These are phyloP conservation scores for Trichomonas tenax DNA, from an alignment of 208 protist genomes.

Conservation along the genomic window DNA sequence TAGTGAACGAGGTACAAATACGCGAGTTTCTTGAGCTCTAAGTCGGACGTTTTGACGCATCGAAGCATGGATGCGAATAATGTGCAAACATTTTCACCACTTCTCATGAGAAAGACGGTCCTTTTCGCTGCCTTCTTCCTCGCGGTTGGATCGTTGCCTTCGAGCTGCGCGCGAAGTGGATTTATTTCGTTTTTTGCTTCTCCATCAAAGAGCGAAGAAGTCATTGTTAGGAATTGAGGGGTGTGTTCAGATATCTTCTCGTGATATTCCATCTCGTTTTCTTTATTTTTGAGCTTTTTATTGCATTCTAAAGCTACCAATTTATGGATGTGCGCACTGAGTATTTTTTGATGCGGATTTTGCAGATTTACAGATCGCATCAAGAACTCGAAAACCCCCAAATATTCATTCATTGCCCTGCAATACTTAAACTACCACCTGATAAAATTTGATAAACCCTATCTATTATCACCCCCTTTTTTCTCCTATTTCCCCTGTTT, in stretches of 20 bases:
- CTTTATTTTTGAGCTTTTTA: too few relatives aligned
- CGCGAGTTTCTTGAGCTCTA: background rate
- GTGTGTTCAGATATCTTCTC: background rate
- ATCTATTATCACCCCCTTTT: too few relatives aligned
- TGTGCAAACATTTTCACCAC: background rate
- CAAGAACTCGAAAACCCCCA: too few relatives aligned
- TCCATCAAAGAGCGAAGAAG: background rate
- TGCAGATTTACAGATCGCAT: too few relatives aligned
- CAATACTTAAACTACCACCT: too few relatives aligned
- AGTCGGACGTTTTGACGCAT: background rate
- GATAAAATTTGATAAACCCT: too few relatives aligned
- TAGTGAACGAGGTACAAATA: background rate
- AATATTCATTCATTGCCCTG: too few relatives aligned
- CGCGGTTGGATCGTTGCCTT: background rate
- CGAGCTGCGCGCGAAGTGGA: background rate
- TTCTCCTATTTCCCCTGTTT: too few relatives aligned
- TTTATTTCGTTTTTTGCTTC: background rate
- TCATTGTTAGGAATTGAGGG: background rate
- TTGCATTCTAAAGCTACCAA: too few relatives aligned
- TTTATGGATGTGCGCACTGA: too few relatives aligned
- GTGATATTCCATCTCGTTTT: too few relatives aligned
- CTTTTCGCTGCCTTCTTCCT: background rate
- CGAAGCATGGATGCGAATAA: conserved; percentile 15
- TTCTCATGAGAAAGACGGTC: background rate
- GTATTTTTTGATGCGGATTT: too few relatives aligned